Conservation (phyloP, 805 yeast genomes). For the Starmerella lactis-condensi region DNA sequence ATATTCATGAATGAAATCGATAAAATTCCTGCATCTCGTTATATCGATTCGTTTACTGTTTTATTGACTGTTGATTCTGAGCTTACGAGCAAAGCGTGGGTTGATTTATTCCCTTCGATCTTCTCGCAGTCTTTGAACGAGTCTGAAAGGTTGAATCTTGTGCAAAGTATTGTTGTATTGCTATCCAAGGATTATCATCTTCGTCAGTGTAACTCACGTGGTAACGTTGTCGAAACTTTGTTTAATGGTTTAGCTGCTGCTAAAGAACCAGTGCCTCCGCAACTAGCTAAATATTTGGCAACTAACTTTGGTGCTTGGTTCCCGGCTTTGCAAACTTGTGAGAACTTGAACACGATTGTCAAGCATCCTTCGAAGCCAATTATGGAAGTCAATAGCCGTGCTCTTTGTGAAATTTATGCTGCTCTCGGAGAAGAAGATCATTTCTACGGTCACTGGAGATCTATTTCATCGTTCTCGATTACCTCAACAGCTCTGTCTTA, state of each 20-base stretch:
- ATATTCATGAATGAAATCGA: slow-evolving; percentile 24
- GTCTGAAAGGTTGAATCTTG: slow-evolving; percentile 66
- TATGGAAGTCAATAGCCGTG: slow-evolving; percentile 73
- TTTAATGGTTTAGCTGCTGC: slow-evolving; percentile 60
- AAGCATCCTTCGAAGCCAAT: slow-evolving; percentile 53
- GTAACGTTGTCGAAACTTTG: slow-evolving; percentile 70
- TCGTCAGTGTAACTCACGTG: slow-evolving; percentile 71
- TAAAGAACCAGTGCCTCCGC: slow-evolving; percentile 70
- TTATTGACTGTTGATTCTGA: slow-evolving; percentile 66
- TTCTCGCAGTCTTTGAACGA: slow-evolving; percentile 47
- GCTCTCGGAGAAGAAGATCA: slow-evolving; percentile 83
- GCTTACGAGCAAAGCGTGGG: slow-evolving; percentile 70
- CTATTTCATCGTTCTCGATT: slow-evolving; percentile 84
- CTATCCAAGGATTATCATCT: slow-evolving; percentile 81
- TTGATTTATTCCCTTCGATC: slow-evolving; percentile 62
- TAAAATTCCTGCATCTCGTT: slow-evolving; percentile 35
- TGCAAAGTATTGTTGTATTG: slow-evolving; percentile 59
- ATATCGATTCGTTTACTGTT: slow-evolving; percentile 56
- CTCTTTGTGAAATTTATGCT: slow-evolving; percentile 74
- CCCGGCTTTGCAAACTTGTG: slow-evolving; percentile 68
- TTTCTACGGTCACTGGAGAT: slow-evolving; percentile 95
- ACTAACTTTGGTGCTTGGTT: slow-evolving; percentile 81
- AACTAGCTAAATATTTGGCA: slow-evolving; percentile 73
- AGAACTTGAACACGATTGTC: slow-evolving; percentile 43
- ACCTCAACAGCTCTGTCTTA: slow-evolving; percentile 83